Evolutionary conservation across 352 stramenopile species (phyloP), one percentile per base, ranked within the genome.

Genomic region (Elongisporangium undulatum): DNA sequence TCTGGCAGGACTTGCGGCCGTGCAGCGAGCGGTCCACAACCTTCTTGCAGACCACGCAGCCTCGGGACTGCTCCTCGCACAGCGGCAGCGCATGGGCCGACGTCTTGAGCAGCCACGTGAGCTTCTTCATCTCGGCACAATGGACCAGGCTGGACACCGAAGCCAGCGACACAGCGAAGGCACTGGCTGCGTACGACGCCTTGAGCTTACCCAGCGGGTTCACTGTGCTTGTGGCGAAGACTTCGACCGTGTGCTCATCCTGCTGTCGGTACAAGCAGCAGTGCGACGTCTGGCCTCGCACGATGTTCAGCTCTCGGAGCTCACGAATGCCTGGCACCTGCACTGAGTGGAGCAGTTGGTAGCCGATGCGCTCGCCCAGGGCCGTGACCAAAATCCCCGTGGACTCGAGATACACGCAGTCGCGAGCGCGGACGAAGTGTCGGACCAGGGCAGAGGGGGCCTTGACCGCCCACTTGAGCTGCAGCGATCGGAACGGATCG

Each of bases 391-490:
- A 1, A 16, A 62, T 65, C 0, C 64, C 64, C 0, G 61, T 60
- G 13, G 61, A 65, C 50, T 71, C 63, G 8, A 71, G 6, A 24
- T 71, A 71, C 7, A 64, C 54, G 48, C 64, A 71, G 60, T 71
- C 61, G 0, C 64, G 56, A 15, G 67, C 59, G 3, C 55, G 52
- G 0, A 72, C 61, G 13, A 45, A 62, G 50, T 68, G 63, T 3
- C 63, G 54, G 17, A 79, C 38, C n/a, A 60, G 56, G 1, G 45
- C 20, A 4, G 68, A 59, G 1, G 52, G 21, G 10, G 61, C 61
- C 15, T 74, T 76, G 21, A 76, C 61, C 13, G 52, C 49, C 70
- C 70, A 71, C 29, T 80, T 79, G 55, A 87, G 67, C 29, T 53
- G 51, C 9, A 63, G 62, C 55, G 41, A 72, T 23, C 56, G 58